A percentile compares a stretch with the other conserved stretches of the same genome.
Evolutionary conservation across 257 asterid genomes (phyloP).

Genomic region (Solanum bulbocastanum): DNA sequence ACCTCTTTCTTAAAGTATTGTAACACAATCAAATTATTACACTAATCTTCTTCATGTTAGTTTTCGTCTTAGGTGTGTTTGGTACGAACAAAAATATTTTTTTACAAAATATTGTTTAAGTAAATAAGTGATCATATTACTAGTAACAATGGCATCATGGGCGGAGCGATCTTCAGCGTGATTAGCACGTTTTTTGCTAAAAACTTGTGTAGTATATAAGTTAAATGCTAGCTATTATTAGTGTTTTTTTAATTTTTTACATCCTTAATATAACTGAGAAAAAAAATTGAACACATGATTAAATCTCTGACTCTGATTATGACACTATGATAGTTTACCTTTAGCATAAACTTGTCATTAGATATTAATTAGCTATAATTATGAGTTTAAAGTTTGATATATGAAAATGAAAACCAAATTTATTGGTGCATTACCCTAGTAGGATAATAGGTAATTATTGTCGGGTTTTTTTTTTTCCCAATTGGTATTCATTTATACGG

Average conservation of each 20-base stretch:
- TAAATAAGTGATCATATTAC: neutral
- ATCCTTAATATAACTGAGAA: too few relatives aligned
- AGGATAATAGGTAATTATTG: neutral
- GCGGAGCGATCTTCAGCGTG: too few relatives aligned
- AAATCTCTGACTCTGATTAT: too few relatives aligned
- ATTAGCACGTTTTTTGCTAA: neutral
- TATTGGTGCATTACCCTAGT: neutral
- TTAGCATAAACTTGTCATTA: neutral
- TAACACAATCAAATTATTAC: constrained; percentile 33
- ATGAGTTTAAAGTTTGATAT: neutral
- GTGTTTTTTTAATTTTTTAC: too few relatives aligned
- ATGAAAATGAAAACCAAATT: neutral
- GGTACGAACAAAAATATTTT: neutral
- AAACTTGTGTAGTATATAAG: too few relatives aligned
- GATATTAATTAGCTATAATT: neutral
- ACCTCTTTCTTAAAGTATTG: constrained; percentile 23
- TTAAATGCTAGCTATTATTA: too few relatives aligned
- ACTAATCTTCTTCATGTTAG: constrained; percentile 20
- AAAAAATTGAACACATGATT: neutral
- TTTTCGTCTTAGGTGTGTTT: neutral
- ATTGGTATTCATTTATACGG: neutral
- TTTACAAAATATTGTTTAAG: accelerated
- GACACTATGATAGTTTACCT: neutral
- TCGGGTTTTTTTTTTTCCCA: neutral
- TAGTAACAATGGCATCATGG: too few relatives aligned